phyloP scores from a whole-genome alignment of 345 rosid genomes.

The Sisymbrium altissimum region DNA sequence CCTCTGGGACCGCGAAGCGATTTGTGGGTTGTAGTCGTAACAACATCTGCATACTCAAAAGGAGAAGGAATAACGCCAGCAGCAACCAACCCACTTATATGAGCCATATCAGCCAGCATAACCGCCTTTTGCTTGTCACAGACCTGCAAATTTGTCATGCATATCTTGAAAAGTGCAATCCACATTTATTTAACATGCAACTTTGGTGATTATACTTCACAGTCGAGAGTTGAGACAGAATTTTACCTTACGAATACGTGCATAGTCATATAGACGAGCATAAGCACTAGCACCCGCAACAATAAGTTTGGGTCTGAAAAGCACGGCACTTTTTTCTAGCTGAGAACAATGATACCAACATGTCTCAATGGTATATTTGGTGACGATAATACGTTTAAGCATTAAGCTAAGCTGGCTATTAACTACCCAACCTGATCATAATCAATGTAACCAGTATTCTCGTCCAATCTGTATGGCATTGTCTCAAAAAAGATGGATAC shows the following conservation, averaged over 20 bases:
- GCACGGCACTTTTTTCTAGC: conserved; percentile 80
- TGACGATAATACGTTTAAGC: neutral
- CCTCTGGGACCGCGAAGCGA: conserved; percentile 99
- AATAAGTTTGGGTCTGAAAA: conserved; percentile 91
- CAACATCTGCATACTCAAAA: conserved; percentile 90
- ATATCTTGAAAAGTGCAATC: neutral
- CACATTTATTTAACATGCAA: neutral
- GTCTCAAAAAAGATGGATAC: conserved; percentile 95
- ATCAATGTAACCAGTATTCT: conserved; percentile 87
- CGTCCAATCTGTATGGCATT: conserved; percentile 93
- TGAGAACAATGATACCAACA: conserved; percentile 36
- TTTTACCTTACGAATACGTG: conserved; percentile 80
- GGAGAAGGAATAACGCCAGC: conserved; percentile 97
- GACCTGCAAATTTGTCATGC: conserved; percentile 48
- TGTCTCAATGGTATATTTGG: neutral
- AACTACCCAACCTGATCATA: conserved; percentile 69
- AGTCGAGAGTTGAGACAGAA: conserved; percentile 9
- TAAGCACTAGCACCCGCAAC: conserved; percentile 99
- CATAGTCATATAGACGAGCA: conserved; percentile 93
- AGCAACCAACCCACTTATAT: conserved; percentile 93
- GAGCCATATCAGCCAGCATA: conserved; percentile 94
- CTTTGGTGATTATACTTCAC: neutral
- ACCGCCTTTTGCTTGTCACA: conserved; percentile 95
- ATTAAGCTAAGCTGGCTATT: neutral
- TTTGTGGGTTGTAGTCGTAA: conserved; percentile 96